Evolutionary conservation across 2,329 filamentous ascomycete genomes (phyloP).

Genomic region (Curvularia spicifera): DNA sequence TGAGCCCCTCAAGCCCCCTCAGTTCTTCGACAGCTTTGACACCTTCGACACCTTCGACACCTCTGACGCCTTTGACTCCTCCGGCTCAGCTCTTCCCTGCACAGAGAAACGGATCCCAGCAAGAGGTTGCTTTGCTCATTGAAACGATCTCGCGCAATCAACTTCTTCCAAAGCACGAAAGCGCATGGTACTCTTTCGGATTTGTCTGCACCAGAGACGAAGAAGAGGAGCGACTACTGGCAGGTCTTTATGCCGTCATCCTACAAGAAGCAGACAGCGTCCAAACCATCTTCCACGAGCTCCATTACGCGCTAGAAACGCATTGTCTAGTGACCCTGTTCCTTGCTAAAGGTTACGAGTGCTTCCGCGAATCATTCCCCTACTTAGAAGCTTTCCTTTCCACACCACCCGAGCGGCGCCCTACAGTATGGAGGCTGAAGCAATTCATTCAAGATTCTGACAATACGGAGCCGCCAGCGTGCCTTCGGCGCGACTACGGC

Average conservation of each 20-base stretch:
- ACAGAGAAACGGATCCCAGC: slow-evolving; percentile 13
- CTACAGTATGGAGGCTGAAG: slow-evolving; percentile 22
- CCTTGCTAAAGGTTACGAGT: slow-evolving; percentile 3
- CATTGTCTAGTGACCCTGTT: slow-evolving; percentile 16
- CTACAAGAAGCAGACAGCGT: slow-evolving; percentile 3
- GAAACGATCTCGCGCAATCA: not conserved
- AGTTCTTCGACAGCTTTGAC: too few species aligned
- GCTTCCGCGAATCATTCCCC: slow-evolving; percentile 12
- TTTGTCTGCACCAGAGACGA: slow-evolving; percentile 17
- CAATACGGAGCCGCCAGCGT: slow-evolving; percentile 15
- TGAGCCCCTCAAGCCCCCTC: too few species aligned
- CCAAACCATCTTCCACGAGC: slow-evolving; percentile 8
- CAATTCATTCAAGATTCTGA: slow-evolving; percentile 22
- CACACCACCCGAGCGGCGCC: not conserved
- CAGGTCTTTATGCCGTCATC: slow-evolving; percentile 17
- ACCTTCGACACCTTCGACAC: too few species aligned
- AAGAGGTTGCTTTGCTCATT: slow-evolving; percentile 3
- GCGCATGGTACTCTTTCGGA: slow-evolving; percentile 27
- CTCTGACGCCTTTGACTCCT: too few species aligned
- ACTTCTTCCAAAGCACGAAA: not conserved
- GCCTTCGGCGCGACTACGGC: slow-evolving; percentile 30
- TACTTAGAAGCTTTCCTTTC: slow-evolving; percentile 23
- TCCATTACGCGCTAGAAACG: slow-evolving; percentile 17
- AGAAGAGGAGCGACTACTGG: slow-evolving; percentile 14
- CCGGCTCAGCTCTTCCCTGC: not conserved